Evolutionary conservation across 352 stramenopile species (phyloP), one percentile per base, ranked within the genome.

Genomic region (Phytophthora chlamydospora): DNA sequence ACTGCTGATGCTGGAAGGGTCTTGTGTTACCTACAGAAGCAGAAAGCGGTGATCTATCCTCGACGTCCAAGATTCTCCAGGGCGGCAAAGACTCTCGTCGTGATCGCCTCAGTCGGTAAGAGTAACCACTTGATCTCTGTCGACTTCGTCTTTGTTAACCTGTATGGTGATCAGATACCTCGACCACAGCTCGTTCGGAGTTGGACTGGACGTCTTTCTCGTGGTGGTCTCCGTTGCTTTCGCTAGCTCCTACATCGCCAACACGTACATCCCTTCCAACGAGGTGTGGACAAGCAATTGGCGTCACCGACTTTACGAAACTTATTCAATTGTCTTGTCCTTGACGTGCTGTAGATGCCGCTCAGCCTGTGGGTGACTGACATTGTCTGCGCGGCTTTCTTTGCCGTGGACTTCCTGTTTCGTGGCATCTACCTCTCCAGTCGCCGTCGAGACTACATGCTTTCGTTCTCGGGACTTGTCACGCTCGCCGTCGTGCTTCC

Each of bases 361-460:
- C 36, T 52, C 48, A 79, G 68, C 61, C 70, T 91, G 36, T 95
- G 83, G 85, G 16, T 78, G 3, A 55, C 71, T 0, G 85, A 95
- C 45, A 63, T 95, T n/a, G 31, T 89, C 14, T 90, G 82, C 34
- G 82, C 83, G 11, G 44, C 55, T 9, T 47, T 83, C 31, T 91
- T 95, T 42, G 46, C 75, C 0, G 48, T 81, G 4, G 83, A 93
- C 48, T 92, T 85, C 53, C 39, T 80, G 24, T 95, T 95, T 43
- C 80, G 85, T 29, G 83, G 83, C 6, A 56, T 95, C 17, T 90
- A 88, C 38, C 70, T 93, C 11, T 80, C 83, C 1, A 79, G 85
- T 58, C 82, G 88, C 16, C 83, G 83, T 40, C 21, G 64, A 31
- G 82, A 93, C 44, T 88, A 87, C 55, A 64, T 91, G 36, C 36